Conservation (phyloP, 805 yeast species). For the Candida chauliodis region DNA sequence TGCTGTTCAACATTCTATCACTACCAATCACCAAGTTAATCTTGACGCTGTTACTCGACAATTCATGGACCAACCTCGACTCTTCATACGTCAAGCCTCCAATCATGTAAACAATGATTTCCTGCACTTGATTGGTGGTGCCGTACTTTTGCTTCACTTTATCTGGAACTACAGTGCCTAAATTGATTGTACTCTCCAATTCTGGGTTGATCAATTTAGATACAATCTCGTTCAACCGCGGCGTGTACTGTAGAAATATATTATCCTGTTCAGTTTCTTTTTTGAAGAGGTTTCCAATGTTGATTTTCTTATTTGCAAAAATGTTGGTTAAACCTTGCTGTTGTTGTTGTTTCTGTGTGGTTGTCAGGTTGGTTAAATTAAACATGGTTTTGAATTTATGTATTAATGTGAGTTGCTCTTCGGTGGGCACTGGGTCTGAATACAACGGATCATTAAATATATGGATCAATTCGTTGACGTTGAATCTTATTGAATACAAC, state of each 20-base stretch:
- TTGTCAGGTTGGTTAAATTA: constrained; percentile 13
- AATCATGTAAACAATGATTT: constrained; percentile 65
- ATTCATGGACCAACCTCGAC: constrained; percentile 73
- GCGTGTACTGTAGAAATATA: constrained; percentile 88
- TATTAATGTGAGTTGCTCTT: constrained; percentile 29
- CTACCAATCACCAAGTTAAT: constrained; percentile 81
- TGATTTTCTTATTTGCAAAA: constrained; percentile 31
- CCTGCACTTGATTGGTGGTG: constrained; percentile 45
- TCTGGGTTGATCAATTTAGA: constrained; percentile 16
- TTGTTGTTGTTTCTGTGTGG: constrained; percentile 13
- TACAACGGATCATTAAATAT: constrained; percentile 27
- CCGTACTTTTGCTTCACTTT: constrained; percentile 27
- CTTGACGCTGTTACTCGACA: constrained; percentile 45
- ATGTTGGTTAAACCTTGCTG: constrained; percentile 20
- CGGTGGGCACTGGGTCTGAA: constrained; percentile 30
- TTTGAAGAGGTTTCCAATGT: constrained; percentile 30
- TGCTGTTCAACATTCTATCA: constrained; percentile 33
- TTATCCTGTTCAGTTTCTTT: constrained; percentile 43
- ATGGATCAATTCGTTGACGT: constrained; percentile 16
- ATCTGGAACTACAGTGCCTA: constrained; percentile 40
- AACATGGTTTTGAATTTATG: constrained; percentile 26
- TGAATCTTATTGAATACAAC: constrained; percentile 65
- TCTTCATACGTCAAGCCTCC: constrained; percentile 96
- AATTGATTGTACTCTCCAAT: neutral
- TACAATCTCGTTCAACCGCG: constrained; percentile 55